Evolutionary conservation across 805 yeast species (phyloP), one percentile per base, ranked within the genome.

Genomic region (Myxozyma monticola): DNA sequence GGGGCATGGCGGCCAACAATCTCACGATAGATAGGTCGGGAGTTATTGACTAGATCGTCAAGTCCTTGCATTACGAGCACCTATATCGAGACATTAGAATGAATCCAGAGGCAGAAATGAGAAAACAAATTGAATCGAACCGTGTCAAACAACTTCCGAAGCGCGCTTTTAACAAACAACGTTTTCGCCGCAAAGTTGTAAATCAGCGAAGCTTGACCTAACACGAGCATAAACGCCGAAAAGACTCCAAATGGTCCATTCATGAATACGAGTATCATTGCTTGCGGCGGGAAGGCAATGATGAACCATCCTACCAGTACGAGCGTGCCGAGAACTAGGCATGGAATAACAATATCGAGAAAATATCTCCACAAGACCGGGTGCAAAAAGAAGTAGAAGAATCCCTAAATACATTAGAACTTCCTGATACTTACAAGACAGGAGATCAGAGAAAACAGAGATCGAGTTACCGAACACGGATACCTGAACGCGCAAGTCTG

Each of bases 11-110:
- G 31, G 31, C 14, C 31, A 10, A 28, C 12, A 28, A 28, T 28
- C 31, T 28, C 31, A 28, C 12, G 31, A 28, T 20, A 37, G 9
- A 12, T 17, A 17, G 35, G 20, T 25, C 40, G 18, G 29, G 20
- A 2, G n/a, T 64, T 39, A 18, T 68, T 47, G 8, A 73, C 71
- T 14, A 73, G 55, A 45, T 73, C 72, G 35, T 70, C 70, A 2
- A 68, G 61, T n/a, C 66, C 72, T 44, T 72, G 72, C 36, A 62
- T 60, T 24, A 64, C 60, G 35, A 76, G 53, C 0, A 56, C 50
- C 60, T 56, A 25, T 12, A 20, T 26, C 17, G n/a, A n/a, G n/a
- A n/a, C n/a, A n/a, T n/a, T n/a, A n/a, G n/a, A n/a, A n/a, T n/a
- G n/a, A 42, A 42, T 42, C 45, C 45, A 14, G 22, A 42, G 15